phyloP scores from a whole-genome alignment of 495 filamentous ascomycete species.

The Podospora sp. region DNA sequence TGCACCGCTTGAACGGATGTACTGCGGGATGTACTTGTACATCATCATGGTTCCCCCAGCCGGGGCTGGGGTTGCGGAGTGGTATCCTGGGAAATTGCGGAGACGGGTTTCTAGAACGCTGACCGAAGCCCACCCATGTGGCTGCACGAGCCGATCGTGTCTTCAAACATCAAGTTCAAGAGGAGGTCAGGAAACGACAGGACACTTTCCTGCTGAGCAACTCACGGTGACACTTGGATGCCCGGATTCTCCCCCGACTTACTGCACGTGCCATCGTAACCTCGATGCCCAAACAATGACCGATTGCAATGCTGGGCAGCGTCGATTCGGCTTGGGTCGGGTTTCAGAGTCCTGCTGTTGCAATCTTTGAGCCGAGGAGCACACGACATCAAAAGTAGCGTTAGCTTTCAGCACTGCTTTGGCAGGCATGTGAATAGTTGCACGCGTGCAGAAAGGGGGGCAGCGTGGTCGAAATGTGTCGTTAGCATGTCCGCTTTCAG shows the following conservation, averaged over 20 bases:
- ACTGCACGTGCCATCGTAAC: background rate
- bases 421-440: constrained; percentile 1
- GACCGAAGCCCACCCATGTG: constrained; percentile 26
- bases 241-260: background rate
- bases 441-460: background rate
- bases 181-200: background rate
- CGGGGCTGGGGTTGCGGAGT: background rate
- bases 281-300: background rate
- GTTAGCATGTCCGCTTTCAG: background rate
- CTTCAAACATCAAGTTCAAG: background rate
- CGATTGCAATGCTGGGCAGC: background rate
- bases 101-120: constrained; percentile 32
- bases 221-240: background rate
- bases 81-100: constrained; percentile 15
- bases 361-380: background rate
- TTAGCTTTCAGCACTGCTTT: background rate
- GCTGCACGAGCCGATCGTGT: constrained; percentile 27
- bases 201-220: background rate
- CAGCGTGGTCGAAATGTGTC: background rate
- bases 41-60: background rate
- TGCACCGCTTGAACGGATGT: background rate
- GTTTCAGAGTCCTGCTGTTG: background rate
- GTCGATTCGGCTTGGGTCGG: background rate
- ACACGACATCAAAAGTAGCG: background rate
- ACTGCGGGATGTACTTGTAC: background rate